Conservation (phyloP, 805 yeast genomes). For the Grigorovia yakushimaensis region DNA sequence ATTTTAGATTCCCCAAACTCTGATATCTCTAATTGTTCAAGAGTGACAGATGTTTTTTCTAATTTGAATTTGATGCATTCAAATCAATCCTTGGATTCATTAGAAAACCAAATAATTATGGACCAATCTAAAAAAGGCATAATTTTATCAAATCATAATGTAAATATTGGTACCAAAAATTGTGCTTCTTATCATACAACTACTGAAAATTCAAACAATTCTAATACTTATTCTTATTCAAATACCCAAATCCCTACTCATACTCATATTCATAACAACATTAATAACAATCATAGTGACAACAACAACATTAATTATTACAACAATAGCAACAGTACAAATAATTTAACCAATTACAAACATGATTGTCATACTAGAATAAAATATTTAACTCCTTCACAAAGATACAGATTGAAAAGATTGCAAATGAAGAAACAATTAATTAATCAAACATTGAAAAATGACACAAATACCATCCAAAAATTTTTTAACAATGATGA, state of each 20-base stretch:
- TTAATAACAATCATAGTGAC: neutral
- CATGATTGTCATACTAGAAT: slow-evolving; percentile 4
- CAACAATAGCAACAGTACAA: neutral
- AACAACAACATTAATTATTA: neutral
- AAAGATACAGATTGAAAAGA: slow-evolving; percentile 30
- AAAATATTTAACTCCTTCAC: slow-evolving; percentile 31
- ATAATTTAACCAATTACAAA: slow-evolving; percentile 1
- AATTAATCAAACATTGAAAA: slow-evolving; percentile 8
- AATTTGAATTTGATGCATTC: neutral
- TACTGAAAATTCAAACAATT: neutral
- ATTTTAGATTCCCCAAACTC: neutral
- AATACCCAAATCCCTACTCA: neutral
- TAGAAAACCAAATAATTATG: neutral
- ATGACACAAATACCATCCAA: neutral
- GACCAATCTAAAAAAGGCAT: neutral
- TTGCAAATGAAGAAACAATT: slow-evolving; percentile 26
- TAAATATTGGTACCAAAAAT: neutral
- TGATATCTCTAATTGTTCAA: neutral
- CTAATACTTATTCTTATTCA: neutral
- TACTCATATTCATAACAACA: neutral
- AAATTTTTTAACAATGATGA: neutral
- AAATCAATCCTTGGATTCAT: neutral
- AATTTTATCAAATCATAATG: neutral
- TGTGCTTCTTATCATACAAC: neutral
- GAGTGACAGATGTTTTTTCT: neutral